Evolutionary conservation across 352 stramenopile genomes (phyloP), one percentile per base, ranked within the genome.

Genomic region (Hyaloperonospora arabidopsidis): DNA sequence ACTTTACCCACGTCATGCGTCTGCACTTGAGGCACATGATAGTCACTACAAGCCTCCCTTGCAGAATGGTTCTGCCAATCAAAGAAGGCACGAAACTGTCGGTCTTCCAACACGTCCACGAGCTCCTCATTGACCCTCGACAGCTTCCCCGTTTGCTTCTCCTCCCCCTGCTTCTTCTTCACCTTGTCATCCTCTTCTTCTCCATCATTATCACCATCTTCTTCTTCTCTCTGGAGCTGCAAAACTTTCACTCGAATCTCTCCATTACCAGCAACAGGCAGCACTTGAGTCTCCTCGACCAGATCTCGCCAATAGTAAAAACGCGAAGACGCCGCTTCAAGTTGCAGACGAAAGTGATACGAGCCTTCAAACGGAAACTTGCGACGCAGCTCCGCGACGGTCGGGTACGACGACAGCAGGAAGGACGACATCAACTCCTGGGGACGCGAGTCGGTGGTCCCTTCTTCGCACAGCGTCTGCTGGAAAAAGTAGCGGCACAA

Each of bases 401-500:
- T 91, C 8, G 82, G 78, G 18, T 65, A 57, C 13, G 63, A 54
- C 0, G 79, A 89, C n/a, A 94, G 68, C 52, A 93, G 50, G 17
- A 92, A 43, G 12, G 76, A 78, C 1, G 78, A 89, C 45, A 64
- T 68, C 44, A 70, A 70, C 39, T 76, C 68, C 46, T 85, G 74
- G n/a, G 72, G 54, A 12, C 45, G 62, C 12, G 51, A 35, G 32
- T 59, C 56, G 18, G 72, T 66, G n/a, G n/a, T n/a, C n/a, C n/a
- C n/a, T 5, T 65, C 71, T 51, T 91, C 80, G 13, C 69, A 68
- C 63, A 84, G 58, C 67, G 77, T 87, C 43, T 77, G 59, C 65
- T 89, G 81, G 71, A 92, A 89, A 54, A 91, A 91, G 63, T 91
- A 91, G 54, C 74, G 79, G 48, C 81, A 91, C 50, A 91, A 69